Base-by-base conservation (phyloP, 306 rosid species). In the Hippophae gyantsensis region DNA sequence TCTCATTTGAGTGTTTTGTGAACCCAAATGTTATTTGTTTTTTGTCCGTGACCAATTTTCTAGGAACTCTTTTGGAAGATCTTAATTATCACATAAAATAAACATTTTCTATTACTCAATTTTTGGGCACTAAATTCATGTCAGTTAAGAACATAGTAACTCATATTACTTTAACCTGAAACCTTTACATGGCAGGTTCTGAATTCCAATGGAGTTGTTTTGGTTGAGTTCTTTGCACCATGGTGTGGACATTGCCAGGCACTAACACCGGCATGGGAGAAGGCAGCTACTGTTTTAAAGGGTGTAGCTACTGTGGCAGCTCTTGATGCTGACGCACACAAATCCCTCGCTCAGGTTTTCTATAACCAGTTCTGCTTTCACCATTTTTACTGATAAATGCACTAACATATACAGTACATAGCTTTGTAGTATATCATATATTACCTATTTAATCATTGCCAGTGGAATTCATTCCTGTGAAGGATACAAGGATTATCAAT, bases 231-330 rank as follows among this genome's bases (percentile, higher is more conserved):
- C 75, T 93, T 86, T 69, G 99, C 99, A 3, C 99, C 99, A 1
- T 93, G 99, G 99, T 93, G 99, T 59, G 99, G 99, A n/a, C 99
- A 93, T 65, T 93, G 99, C 77, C 57, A 89, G 70, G 90, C 97
- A 68, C 83, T 93, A 43, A 82, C 99, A 26, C 97, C 99, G 13
- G 66, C 62, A 54, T 93, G 99, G 99, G 99, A 93, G 81, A 93
- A 86, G 71, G 94, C 89, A 5, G 97, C 99, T 49, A 72, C 79
- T 62, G 81, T 88, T 61, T 75, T 93, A 64, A 93, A 93, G 78
- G 99, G 99, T 9, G 95, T 93, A 5, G 97, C 76, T 23, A 80
- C 95, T 27, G 84, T 93, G 69, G 99, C 97, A 23, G 99, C 99
- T 56, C 86, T 93, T 48, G 95, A 93, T 69, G 99, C 94, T 18